Conservation (phyloP, 2,329 filamentous ascomycete genomes). For the Neophaeococcomyces mojaviensis region DNA sequence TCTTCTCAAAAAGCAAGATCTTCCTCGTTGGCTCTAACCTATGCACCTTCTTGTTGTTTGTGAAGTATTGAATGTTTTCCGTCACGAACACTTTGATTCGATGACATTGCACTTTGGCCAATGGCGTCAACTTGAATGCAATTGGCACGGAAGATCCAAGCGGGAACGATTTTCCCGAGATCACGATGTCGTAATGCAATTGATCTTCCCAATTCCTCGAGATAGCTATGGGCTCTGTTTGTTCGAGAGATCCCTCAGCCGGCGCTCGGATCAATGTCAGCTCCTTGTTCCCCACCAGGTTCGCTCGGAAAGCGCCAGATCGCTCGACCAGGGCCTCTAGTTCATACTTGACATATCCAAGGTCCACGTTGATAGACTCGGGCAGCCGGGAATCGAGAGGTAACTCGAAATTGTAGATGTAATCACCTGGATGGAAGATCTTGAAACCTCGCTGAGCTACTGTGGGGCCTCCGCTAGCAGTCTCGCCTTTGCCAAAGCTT, state of each 20-base stretch:
- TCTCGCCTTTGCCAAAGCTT: slow-evolving; percentile 76
- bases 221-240: slow-evolving; percentile 88
- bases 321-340: slow-evolving; percentile 78
- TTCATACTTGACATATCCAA: slow-evolving; percentile 81
- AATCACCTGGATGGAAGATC: slow-evolving; percentile 70
- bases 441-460: slow-evolving; percentile 75
- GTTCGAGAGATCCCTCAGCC: slow-evolving; percentile 79
- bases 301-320: slow-evolving; percentile 81
- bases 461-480: slow-evolving; percentile 45
- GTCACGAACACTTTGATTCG: slow-evolving; percentile 87
- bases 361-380: slow-evolving; percentile 80
- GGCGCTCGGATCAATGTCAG: slow-evolving; percentile 78
- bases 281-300: slow-evolving; percentile 74
- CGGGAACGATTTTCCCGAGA: slow-evolving; percentile 90
- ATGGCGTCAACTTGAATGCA: slow-evolving; percentile 83
- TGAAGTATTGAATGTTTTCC: slow-evolving; percentile 87
- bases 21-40: slow-evolving; percentile 77
- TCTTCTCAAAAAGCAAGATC: slow-evolving; percentile 79
- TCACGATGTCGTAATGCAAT: slow-evolving; percentile 90
- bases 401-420: slow-evolving; percentile 72
- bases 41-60: slow-evolving; percentile 74
- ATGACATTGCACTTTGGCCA: slow-evolving; percentile 90
- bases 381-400: slow-evolving; percentile 68
- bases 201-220: slow-evolving; percentile 92
- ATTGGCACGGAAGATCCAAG: slow-evolving; percentile 83